These are phyloP conservation scores for Ophiostoma quercus DNA, from an alignment of 2,329 filamentous ascomycete genomes.

Conservation along the genomic window DNA sequence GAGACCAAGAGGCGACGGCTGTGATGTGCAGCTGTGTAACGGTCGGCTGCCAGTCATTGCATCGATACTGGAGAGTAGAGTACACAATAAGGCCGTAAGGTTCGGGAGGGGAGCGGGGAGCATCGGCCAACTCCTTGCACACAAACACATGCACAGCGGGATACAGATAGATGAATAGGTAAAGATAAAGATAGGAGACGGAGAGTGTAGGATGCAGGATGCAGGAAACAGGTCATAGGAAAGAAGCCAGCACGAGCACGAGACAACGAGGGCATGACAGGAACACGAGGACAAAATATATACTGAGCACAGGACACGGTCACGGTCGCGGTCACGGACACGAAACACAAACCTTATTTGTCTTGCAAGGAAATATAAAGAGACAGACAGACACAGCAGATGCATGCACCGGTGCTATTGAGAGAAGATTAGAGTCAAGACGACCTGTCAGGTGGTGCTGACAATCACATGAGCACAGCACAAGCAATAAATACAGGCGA, in stretches of 20 bases:
- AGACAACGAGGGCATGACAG: background rate
- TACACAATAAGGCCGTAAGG: constrained; percentile 23
- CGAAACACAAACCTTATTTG: background rate
- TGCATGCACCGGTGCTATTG: background rate
- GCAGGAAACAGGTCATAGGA: background rate
- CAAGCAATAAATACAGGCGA: background rate
- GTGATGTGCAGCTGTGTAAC: background rate
- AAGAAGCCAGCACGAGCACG: background rate
- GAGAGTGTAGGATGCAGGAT: background rate
- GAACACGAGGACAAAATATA: background rate
- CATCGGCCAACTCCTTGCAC: constrained; percentile 17
- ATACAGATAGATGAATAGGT: background rate
- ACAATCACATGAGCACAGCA: background rate
- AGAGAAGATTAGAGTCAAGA: background rate
- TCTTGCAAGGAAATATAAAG: constrained; percentile 5
- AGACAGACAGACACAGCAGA: background rate
- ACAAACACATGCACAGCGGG: background rate
- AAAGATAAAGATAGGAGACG: background rate
- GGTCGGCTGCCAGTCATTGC: background rate
- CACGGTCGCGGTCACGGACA: background rate
- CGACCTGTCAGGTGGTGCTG: constrained; percentile 7
- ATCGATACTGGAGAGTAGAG: background rate
- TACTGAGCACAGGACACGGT: background rate
- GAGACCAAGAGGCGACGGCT: background rate
- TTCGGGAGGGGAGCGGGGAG: constrained; percentile 17